Conservation (phyloP, 192 early-diverging fungal genomes). For the Backusella macrospora region DNA sequence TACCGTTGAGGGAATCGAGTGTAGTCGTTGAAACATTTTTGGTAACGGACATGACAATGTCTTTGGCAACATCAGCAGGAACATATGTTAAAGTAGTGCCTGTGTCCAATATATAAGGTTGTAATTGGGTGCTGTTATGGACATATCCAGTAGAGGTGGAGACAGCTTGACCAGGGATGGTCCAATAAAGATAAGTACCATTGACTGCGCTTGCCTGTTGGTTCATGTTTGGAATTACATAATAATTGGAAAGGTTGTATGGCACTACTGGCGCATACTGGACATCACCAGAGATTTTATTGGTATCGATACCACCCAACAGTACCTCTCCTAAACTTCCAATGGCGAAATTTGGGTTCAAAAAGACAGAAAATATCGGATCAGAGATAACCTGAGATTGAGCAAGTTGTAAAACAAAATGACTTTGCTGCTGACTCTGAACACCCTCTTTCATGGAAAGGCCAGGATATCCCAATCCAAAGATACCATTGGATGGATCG, state of each 20-base stretch:
- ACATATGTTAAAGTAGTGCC: constrained; percentile 35
- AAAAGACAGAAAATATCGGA: constrained; percentile 30
- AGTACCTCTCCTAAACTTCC: constrained; percentile 42
- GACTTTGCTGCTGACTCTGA: background rate
- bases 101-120: constrained; percentile 28
- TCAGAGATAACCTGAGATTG: constrained; percentile 13
- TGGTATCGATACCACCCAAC: constrained; percentile 51
- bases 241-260: constrained; percentile 10
- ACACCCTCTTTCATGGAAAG: constrained; percentile 13
- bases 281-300: constrained; percentile 42
- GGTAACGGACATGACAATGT: constrained; percentile 13
- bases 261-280: constrained; percentile 40
- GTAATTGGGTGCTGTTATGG: background rate
- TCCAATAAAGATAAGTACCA: constrained; percentile 27
- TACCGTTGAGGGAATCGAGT: constrained; percentile 21
- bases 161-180: constrained; percentile 24
- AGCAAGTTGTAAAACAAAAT: constrained; percentile 24
- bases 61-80: background rate
- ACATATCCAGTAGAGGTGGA: background rate
- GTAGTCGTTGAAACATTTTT: background rate
- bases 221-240: background rate
- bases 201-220: background rate
- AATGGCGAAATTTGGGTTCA: constrained; percentile 6
- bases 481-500: constrained; percentile 32
- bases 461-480: constrained; percentile 38